These are phyloP conservation scores for Epichloe amarillans DNA, from an alignment of 2,329 filamentous ascomycete genomes.

Conservation along the genomic window DNA sequence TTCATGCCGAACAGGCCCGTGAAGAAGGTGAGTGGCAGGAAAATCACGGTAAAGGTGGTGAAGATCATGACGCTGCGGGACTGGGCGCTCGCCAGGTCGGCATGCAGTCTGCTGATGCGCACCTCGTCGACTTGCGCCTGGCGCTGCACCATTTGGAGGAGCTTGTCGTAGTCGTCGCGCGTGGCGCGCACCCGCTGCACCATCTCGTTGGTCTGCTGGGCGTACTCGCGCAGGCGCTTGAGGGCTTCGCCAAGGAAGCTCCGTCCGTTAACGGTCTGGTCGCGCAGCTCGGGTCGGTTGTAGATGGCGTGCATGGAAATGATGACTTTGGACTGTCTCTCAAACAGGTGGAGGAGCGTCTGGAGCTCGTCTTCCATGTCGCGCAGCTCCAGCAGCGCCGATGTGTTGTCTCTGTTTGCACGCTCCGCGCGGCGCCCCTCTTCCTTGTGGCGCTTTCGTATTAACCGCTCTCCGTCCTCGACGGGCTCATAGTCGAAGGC, in stretches of 20 bases:
- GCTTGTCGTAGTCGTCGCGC: slow-evolving; percentile 49
- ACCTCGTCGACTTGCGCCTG: slow-evolving; percentile 55
- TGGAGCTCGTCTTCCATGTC: slow-evolving; percentile 52
- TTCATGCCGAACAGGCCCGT: slow-evolving; percentile 55
- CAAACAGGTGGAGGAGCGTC: slow-evolving; percentile 42
- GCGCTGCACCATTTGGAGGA: slow-evolving; percentile 53
- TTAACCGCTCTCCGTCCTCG: slow-evolving; percentile 27
- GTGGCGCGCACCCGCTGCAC: slow-evolving; percentile 41
- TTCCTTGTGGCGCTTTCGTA: slow-evolving; percentile 24
- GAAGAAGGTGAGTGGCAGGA: slow-evolving; percentile 51
- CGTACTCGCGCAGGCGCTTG: slow-evolving; percentile 39
- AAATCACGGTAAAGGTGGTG: slow-evolving; percentile 50
- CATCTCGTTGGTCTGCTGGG: slow-evolving; percentile 42
- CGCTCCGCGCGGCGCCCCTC: slow-evolving; percentile 34
- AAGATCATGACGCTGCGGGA: slow-evolving; percentile 54
- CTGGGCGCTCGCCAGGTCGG: slow-evolving; percentile 48
- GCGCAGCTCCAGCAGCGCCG: slow-evolving; percentile 46
- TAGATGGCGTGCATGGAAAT: slow-evolving; percentile 33
- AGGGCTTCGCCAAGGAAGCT: slow-evolving; percentile 40
- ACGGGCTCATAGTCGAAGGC: slow-evolving; percentile 25
- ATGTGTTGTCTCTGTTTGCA: slow-evolving; percentile 50
- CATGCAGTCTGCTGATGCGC: slow-evolving; percentile 46
- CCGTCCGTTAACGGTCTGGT: slow-evolving; percentile 31
- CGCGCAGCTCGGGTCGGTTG: slow-evolving; percentile 25
- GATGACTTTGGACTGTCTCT: slow-evolving; percentile 40